A percentile compares a stretch with the other conserved stretches of the same genome.
Conservation (phyloP, 306 rosid genomes). For the Lablab purpureus region DNA sequence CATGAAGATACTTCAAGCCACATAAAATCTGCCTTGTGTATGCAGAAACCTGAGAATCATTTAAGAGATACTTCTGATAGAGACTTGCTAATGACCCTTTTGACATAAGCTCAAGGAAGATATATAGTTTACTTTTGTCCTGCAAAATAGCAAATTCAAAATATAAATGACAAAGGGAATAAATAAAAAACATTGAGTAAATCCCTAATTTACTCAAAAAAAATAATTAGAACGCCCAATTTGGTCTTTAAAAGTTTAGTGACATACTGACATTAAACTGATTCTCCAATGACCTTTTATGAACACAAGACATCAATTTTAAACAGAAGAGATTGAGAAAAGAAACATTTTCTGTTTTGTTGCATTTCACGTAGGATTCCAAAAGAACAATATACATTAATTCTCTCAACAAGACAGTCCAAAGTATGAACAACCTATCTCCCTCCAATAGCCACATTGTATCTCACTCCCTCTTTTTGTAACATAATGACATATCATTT, state of each 20-base stretch:
- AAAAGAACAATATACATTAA: not conserved
- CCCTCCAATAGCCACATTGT: not conserved
- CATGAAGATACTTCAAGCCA: slow-evolving; percentile 77
- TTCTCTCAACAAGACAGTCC: not conserved
- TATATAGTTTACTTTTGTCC: slow-evolving; percentile 61
- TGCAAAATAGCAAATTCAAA: slow-evolving; percentile 41
- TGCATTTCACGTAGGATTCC: slow-evolving; percentile 14
- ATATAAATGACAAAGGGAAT: slow-evolving; percentile 34
- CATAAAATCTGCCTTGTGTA: slow-evolving; percentile 72
- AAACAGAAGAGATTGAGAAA: not conserved
- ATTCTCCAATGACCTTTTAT: not conserved
- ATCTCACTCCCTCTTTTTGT: slow-evolving; percentile 6
- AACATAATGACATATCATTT: slow-evolving; percentile 12
- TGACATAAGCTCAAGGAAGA: slow-evolving; percentile 73
- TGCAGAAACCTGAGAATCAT: slow-evolving; percentile 72
- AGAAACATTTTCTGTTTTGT: not conserved
- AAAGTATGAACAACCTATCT: slow-evolving; percentile 17
- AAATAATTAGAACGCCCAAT: not conserved
- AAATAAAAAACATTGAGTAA: not conserved
- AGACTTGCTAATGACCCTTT: slow-evolving; percentile 71
- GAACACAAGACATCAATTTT: not conserved
- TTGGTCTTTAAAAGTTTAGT: not conserved
- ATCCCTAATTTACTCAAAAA: slow-evolving; percentile 9
- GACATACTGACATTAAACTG: not conserved
- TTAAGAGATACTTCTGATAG: slow-evolving; percentile 59